A percentile compares a stretch with the other conserved stretches of the same genome.
These are phyloP conservation scores for Venturia pyrina DNA, from an alignment of 2,329 filamentous ascomycete genomes.

Conservation along the genomic window DNA sequence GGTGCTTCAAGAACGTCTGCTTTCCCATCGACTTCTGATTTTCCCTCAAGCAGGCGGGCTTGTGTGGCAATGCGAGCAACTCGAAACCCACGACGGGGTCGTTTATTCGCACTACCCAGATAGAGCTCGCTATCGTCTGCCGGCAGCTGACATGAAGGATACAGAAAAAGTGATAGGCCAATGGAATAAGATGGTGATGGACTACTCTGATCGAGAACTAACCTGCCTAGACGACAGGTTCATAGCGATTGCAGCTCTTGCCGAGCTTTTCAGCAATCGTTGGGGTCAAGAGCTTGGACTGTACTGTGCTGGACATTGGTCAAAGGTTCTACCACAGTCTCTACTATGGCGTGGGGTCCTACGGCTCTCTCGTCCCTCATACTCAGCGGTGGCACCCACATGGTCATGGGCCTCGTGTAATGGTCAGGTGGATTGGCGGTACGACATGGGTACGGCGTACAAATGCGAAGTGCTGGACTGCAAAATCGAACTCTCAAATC, in stretches of 20 bases:
- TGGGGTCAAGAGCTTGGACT: background rate
- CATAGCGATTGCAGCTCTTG: background rate
- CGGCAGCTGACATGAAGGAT: background rate
- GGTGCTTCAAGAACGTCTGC: background rate
- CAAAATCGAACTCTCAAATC: background rate
- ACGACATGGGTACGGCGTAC: background rate
- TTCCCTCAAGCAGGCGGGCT: background rate
- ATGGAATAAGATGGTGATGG: background rate
- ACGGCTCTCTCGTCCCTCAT: background rate
- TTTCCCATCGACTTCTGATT: background rate
- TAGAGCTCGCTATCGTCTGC: background rate
- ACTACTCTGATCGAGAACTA: background rate
- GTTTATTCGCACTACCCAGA: background rate
- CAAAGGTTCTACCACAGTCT: background rate
- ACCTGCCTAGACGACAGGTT: background rate
- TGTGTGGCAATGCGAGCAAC: background rate
- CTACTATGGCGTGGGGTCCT: no score
- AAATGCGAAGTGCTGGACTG: background rate
- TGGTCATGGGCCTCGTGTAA: background rate
- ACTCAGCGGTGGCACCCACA: background rate
- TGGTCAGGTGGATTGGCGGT: no score
- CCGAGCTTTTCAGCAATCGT: background rate
- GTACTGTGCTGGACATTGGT: background rate
- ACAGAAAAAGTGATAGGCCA: background rate
- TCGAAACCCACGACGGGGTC: background rate